These are phyloP conservation scores for Ganoderma lucidum DNA, from an alignment of 1,284 basidiomycete genomes.

Conservation along the genomic window DNA sequence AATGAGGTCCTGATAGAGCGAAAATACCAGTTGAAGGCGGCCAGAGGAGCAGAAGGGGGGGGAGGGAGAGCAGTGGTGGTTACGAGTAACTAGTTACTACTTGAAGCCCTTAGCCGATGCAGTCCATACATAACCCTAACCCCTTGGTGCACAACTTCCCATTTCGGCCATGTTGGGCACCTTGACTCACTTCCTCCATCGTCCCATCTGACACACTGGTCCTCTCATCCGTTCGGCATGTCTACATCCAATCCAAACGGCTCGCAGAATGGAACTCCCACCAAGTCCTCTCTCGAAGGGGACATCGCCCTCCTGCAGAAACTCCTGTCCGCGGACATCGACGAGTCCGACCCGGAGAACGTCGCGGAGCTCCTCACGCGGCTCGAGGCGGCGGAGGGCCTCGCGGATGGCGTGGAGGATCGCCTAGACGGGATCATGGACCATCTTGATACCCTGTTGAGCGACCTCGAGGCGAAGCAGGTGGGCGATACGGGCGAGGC, in stretches of 20 bases:
- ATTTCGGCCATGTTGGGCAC: background rate
- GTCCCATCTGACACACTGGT: background rate
- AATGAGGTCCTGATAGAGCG: too few species aligned
- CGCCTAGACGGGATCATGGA: conserved; percentile 64
- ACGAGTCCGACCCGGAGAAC: conserved; percentile 45
- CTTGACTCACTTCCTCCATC: background rate
- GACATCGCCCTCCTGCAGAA: conserved; percentile 48
- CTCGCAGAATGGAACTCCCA: background rate
- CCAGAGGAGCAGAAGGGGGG: too few species aligned
- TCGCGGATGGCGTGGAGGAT: conserved; percentile 64
- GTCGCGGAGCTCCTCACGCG: conserved; percentile 51
- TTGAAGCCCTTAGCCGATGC: too few species aligned
- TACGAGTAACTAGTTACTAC: background rate
- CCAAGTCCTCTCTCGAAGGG: conserved; percentile 33
- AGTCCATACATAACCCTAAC: background rate
- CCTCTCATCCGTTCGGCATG: background rate
- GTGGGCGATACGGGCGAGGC: background rate
- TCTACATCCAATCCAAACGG: background rate
- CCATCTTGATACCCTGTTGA: conserved; percentile 63
- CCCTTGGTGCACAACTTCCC: background rate
- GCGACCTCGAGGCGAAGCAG: conserved; percentile 45
- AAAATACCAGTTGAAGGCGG: too few species aligned
- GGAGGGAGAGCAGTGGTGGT: background rate
- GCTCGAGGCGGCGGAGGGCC: conserved; percentile 59
- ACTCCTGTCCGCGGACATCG: conserved; percentile 46